Evolutionary conservation across 2,329 filamentous ascomycete species (phyloP), one percentile per base, ranked within the genome.

Genomic region (Hymenoscyphus salicellus): DNA sequence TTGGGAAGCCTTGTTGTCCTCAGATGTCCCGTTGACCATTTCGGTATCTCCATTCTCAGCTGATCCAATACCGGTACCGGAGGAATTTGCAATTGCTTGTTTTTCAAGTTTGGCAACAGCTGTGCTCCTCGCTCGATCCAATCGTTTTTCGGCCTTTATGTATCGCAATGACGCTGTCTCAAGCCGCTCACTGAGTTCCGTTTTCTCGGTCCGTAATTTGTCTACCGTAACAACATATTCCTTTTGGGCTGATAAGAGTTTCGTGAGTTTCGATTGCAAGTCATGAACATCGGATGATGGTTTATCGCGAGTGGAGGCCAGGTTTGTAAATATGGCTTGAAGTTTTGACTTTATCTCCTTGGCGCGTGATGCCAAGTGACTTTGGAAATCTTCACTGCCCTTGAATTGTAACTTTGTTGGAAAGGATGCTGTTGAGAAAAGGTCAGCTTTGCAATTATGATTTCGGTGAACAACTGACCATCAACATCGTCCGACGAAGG

Each of bases 91-190:
- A 60, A 93, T 85, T 36, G 93, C 93, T 78, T 97, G 92, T 72
- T 92, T 90, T 76, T 98, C 95, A 65, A 99, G 79, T 76, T 96
- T 97, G 67, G 93, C 91, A 1, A 97, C 93, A 64, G 96, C 93
- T 17, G 88, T 81, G 75, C 95, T 99, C 77, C 92, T 94, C 28
- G 90, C 86, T 55, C 95, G 87, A 76, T 99, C 95, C 61, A 98
- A 82, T 76, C 93, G 95, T 80, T 96, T 96, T 77, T 99, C 95
- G 0, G 95, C 95, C 71, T 96, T 91, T 81, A 98, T 92, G 74
- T 96, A 98, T 69, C 95, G 87, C 65, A 96, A 82, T 5, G 93
- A 96, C 17, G 94, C 95, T 38, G 87, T 89, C 75, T 98, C 94
- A 23, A 98, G 82, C 67, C 94, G 90, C 73, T 95, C 91, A 57